These are phyloP conservation scores for Psilocybe cyanescens DNA, from an alignment of 768 basidiomycete species.

Conservation along the genomic window DNA sequence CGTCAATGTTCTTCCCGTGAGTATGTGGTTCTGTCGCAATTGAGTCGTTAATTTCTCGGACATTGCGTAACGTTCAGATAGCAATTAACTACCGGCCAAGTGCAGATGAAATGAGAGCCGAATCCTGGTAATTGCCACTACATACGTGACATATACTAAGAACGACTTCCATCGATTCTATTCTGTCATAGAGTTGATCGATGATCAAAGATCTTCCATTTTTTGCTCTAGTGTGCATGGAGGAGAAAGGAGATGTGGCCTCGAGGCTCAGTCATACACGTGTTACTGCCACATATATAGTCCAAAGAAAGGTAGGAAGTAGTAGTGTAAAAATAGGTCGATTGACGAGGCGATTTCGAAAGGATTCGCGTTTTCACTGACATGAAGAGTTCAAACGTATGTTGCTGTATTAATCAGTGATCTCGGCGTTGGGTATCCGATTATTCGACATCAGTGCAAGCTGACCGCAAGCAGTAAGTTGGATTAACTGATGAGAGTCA, in stretches of 20 bases:
- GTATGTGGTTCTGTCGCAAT: neutral
- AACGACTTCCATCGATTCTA: slow-evolving; percentile 2
- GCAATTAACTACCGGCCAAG: neutral
- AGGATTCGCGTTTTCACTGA: neutral
- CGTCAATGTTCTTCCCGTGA: too few relatives aligned
- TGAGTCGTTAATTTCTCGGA: neutral
- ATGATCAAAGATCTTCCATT: slow-evolving; percentile 14
- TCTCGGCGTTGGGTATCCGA: neutral
- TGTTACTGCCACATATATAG: neutral
- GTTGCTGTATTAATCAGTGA: neutral
- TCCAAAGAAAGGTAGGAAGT: neutral
- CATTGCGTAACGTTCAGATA: neutral
- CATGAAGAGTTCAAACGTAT: neutral
- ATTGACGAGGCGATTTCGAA: neutral
- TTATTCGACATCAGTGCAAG: neutral
- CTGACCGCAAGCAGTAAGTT: neutral
- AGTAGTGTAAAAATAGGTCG: neutral
- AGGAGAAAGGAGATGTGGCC: neutral
- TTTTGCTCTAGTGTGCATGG: slow-evolving; percentile 1
- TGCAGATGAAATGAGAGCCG: neutral
- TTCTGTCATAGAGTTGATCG: slow-evolving; percentile 10
- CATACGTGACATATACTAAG: neutral
- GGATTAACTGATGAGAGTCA: neutral
- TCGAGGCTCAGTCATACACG: slow-evolving; percentile 14
- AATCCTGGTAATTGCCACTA: neutral